Percentiles rank a stretch among this genome's conserved stretches.
These are phyloP conservation scores for Tolypocladium capitatum DNA, from an alignment of 2,329 filamentous ascomycete species.

Conservation along the genomic window DNA sequence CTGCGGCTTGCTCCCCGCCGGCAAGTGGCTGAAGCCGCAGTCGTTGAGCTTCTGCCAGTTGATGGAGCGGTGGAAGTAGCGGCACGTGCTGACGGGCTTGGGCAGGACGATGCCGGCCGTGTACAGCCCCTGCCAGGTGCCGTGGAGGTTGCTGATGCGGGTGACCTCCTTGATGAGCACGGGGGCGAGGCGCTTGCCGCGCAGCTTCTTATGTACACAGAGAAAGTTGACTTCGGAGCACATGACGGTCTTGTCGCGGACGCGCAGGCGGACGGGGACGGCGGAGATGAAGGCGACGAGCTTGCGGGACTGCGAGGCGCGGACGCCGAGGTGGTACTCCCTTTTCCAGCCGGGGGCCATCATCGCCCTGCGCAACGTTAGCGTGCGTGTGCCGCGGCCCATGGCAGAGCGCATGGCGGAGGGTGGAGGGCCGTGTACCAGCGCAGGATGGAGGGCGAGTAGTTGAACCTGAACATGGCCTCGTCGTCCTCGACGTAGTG, in stretches of 20 bases:
- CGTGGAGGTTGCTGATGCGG: conserved; percentile 72
- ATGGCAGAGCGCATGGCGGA: background rate
- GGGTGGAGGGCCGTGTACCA: conserved; percentile 44
- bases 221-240: conserved; percentile 96
- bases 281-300: conserved; percentile 94
- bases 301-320: conserved; percentile 68
- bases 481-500: conserved; percentile 98
- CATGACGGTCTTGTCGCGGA: conserved; percentile 61
- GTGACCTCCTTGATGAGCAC: conserved; percentile 98
- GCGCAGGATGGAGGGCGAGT: conserved; percentile 75
- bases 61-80: conserved; percentile 88
- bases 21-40: conserved; percentile 84
- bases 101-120: conserved; percentile 86
- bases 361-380: conserved; percentile 57
- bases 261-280: conserved; percentile 70
- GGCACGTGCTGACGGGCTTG: conserved; percentile 80
- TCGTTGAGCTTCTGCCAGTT: conserved; percentile 96
- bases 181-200: conserved; percentile 80
- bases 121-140: conserved; percentile 90
- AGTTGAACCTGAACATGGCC: conserved; percentile 96
- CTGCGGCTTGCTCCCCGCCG: conserved; percentile 67
- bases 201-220: conserved; percentile 94
- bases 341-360: conserved; percentile 90
- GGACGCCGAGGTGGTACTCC: conserved; percentile 90
- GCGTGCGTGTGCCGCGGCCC: conserved; percentile 2